A percentile compares a stretch with the other conserved stretches of the same genome.
Conservation (phyloP, 2,329 filamentous ascomycete genomes). For the Penicillium sp. region DNA sequence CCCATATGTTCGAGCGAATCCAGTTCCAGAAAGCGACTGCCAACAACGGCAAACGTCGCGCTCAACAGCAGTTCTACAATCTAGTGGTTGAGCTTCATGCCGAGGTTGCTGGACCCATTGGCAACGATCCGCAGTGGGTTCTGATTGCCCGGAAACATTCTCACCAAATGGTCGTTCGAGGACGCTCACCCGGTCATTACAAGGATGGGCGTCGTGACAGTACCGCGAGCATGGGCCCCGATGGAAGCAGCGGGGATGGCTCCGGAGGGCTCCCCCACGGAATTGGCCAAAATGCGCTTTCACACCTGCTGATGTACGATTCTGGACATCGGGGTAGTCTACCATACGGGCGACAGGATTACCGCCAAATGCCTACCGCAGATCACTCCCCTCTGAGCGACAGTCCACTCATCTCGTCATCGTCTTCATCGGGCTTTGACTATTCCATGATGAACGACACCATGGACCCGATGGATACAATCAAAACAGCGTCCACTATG, state of each 20-base stretch:
- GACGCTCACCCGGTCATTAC: constrained; percentile 78
- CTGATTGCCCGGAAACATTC: constrained; percentile 72
- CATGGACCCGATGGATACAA: constrained; percentile 40
- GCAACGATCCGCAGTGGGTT: constrained; percentile 58
- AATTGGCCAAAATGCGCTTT: constrained; percentile 29
- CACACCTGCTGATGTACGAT: constrained; percentile 38
- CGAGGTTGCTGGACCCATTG: constrained; percentile 53
- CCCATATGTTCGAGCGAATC: constrained; percentile 78
- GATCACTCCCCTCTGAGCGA: constrained; percentile 40
- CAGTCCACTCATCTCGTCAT: constrained; percentile 40
- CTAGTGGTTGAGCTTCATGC: constrained; percentile 82
- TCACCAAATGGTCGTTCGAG: constrained; percentile 81
- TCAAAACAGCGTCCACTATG: constrained; percentile 33
- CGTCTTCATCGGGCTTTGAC: constrained; percentile 40
- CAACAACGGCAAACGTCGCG: constrained; percentile 87
- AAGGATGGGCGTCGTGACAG: constrained; percentile 68
- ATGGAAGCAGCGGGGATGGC: constrained; percentile 53
- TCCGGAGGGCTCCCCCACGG: constrained; percentile 30
- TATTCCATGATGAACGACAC: constrained; percentile 39
- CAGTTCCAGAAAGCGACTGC: constrained; percentile 93
- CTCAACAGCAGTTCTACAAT: constrained; percentile 89
- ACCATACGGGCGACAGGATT: constrained; percentile 35
- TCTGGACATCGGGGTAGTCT: constrained; percentile 30
- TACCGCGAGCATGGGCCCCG: constrained; percentile 68
- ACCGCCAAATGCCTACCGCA: constrained; percentile 35